Percentiles rank a stretch among this genome's conserved stretches.
Conservation (phyloP, 1,284 basidiomycete genomes). For the Ganoderma multipileum region DNA sequence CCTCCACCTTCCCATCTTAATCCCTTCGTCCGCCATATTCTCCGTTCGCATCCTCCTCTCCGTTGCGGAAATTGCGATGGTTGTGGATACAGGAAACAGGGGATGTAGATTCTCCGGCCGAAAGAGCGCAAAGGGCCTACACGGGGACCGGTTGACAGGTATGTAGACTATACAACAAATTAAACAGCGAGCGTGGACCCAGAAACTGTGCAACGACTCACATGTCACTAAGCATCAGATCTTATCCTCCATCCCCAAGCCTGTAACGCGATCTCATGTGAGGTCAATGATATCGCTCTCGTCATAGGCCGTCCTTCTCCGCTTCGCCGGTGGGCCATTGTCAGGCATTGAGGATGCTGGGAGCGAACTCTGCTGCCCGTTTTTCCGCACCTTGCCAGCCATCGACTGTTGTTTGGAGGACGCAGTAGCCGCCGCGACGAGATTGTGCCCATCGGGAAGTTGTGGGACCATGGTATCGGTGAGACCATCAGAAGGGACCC, state of each 20-base stretch:
- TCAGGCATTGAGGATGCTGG: background rate
- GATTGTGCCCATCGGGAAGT: background rate
- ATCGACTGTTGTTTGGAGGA: background rate
- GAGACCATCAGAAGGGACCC: background rate
- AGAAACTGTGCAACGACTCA: background rate
- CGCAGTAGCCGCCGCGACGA: background rate
- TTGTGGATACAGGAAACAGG: background rate
- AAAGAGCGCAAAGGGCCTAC: background rate
- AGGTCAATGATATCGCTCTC: background rate
- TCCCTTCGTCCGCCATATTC: background rate
- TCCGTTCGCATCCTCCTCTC: background rate
- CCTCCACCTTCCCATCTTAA: background rate
- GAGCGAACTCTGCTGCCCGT: background rate
- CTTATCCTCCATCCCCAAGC: background rate
- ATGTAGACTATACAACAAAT: background rate
- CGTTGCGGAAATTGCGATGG: background rate
- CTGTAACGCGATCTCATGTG: background rate
- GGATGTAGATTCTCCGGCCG: background rate
- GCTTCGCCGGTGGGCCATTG: background rate
- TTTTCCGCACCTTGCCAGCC: background rate
- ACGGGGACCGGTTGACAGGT: background rate
- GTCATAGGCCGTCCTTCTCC: background rate
- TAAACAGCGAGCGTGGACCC: background rate
- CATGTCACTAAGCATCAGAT: background rate
- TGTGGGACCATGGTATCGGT: background rate